Evolutionary conservation across 2,329 filamentous ascomycete genomes (phyloP), one percentile per base, ranked within the genome.

Genomic region (Aspergillus ochraceoroseus): DNA sequence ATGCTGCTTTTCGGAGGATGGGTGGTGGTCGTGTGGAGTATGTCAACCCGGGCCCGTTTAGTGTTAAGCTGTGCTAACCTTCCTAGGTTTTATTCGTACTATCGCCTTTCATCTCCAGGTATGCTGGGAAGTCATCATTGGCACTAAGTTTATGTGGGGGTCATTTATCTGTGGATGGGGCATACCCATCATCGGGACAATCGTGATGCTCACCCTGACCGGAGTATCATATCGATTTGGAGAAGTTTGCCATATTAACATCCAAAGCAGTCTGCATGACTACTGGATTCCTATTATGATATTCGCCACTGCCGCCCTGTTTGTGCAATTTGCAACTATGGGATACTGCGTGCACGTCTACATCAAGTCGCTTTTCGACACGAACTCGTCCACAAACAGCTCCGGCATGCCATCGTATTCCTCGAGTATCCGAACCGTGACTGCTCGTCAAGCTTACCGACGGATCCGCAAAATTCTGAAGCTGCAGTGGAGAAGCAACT

Each of bases 151-250:
- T 66, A 95, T 95, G 80, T 87, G 87, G 72, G 77, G 79, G 50
- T 82, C 90, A 2, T 81, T 95, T 57, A 74, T 76, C 11, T 70
- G 82, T 6, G 92, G 92, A 47, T 95, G 90, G 85, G 85, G 84
- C 12, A 75, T 96, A 31, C 87, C 89, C 2, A 74, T 82, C 15
- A 67, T 87, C 13, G 85, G 87, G 23, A 77, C 94, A 48, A 74
- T 82, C 2, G 65, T 90, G 28, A 86, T 85, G 34, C 76, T 96
- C 49, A 75, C 86, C 28, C 73, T 94, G 47, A 95, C 89, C 35
- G 92, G 92, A 13, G 87, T 95, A 3, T 96, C 89, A 1, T 96
- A 90, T 67, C 83, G 92, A 35, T 95, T 96, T 57, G 92, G 92
- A 37, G 76, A 77, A 32, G 85, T 88, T 18, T 98, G 92, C 65